Evolutionary conservation across 257 asterid species (phyloP).

Genomic region (Verbena officinalis): DNA sequence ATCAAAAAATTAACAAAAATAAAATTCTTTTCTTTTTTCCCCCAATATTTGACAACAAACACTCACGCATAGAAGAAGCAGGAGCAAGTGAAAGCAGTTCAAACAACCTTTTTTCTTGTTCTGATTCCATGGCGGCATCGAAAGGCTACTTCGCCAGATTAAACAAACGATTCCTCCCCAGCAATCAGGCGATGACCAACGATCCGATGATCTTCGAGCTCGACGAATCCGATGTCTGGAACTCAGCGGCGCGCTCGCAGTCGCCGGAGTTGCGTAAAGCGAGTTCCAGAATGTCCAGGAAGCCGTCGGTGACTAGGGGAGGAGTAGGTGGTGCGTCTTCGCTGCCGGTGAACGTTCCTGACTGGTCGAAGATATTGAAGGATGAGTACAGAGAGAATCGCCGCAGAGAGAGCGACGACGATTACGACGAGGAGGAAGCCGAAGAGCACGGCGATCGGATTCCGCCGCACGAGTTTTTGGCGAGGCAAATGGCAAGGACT

Average conservation of each 20-base stretch:
- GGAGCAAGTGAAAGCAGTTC: background rate
- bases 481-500: constrained; percentile 50
- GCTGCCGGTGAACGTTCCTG: constrained; percentile 93
- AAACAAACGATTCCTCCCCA: constrained; percentile 60
- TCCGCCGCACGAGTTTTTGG: constrained; percentile 89
- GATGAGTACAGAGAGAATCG: constrained; percentile 69
- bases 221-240: constrained; percentile 88
- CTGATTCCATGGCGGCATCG: constrained; percentile 67
- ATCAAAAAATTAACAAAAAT: constrained; percentile 7
- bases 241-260: constrained; percentile 45
- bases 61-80: background rate
- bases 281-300: constrained; percentile 42
- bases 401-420: constrained; percentile 44
- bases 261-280: constrained; percentile 64
- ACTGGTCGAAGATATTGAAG: constrained; percentile 94
- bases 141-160: constrained; percentile 58
- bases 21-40: constrained; percentile 13
- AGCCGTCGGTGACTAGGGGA: constrained; percentile 32
- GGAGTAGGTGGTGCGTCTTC: constrained; percentile 50
- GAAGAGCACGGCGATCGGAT: constrained; percentile 54
- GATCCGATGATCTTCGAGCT: constrained; percentile 71
- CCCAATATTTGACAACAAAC: constrained; percentile 7
- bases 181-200: constrained; percentile 30
- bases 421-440: constrained; percentile 39
- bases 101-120: background rate